Base-by-base conservation (phyloP, 2,329 filamentous ascomycete species). In the Pleomassaria siparia region DNA sequence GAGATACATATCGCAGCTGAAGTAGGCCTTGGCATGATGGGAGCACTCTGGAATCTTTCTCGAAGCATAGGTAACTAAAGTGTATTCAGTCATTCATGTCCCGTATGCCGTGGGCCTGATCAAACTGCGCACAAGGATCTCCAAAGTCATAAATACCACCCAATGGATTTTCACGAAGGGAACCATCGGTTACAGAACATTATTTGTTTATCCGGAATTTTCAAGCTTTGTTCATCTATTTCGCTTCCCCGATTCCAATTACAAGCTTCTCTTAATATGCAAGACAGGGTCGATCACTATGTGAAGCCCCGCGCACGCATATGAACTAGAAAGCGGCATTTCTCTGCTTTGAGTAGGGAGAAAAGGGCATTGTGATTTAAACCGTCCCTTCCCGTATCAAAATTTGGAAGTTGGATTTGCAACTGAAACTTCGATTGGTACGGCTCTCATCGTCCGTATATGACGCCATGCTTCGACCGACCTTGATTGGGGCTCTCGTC, bases 181-280 rank as follows among this genome's bases (percentile, higher is more conserved):
- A 28, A 7, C 12, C 25, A 7, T 33, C 15, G 30, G n/a, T 36
- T 13, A 12, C 16, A 16, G 15, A 4, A 36, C 15, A 7, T 21
- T 4, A 6, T 37, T 37, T 12, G 2, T 3, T 13, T 22, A 18
- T 13, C 24, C 18, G 26, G 22, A 40, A 20, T 21, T 33, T 3
- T 33, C 16, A 43, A 21, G 15, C 28, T 30, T 33, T 16, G 3
- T 52, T 40, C 4, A 40, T 26, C 25, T 26, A 36, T 33, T 21
- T 51, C 51, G 49, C 44, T 44, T 55, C 43, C 28, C 24, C 47
- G 42, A 43, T 50, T 30, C 53, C 54, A 59, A 54, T 58, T 21
- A 56, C 36, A 58, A 54, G 48, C 55, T 46, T 54, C n/a, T 37
- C 45, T 49, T n/a, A 49, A 55, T 18, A 51, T 50, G 35, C 26